Evolutionary conservation across 345 rosid species (phyloP), one percentile per base, ranked within the genome.

Genomic region (Triadica sebifera): DNA sequence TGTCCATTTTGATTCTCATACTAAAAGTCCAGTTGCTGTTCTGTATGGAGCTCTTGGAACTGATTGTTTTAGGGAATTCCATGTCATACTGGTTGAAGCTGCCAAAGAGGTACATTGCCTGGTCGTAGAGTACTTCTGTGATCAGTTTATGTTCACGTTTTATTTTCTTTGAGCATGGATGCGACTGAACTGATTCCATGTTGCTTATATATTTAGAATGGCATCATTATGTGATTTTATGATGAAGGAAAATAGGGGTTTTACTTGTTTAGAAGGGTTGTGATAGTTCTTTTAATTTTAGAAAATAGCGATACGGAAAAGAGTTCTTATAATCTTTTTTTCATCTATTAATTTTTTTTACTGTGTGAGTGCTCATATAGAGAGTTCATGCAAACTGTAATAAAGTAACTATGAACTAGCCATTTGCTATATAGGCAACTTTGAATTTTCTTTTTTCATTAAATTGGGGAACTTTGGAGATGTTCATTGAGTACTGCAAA

Each of bases 21-120:
- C 81, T 71, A 76, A 85, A 77, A 80, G 86, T 81, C 90, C 96
- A 22, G 87, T 87, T 69, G 91, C 90, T 65, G 86, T 95, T 74
- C 85, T 93, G 8, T 95, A 93, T 78, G 98, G 98, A 52, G 98
- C 99, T 78, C 91, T 93, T 80, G 98, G 93, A 76, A 90, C 94
- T 69, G 85, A 74, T 75, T 93, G 99, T 83, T 93, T 95, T 81
- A 82, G 81, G 85, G 85, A 86, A 53, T 88, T 95, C 81, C 99
- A 95, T 83, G 76, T 67, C 51, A 77, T 76, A 74, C 87, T 93
- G 66, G 85, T 80, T 81, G 82, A 84, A 78, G 94, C 97, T 61
- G 90, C 97, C 77, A 87, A 81, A 61, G 88, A 91, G 97, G 99
- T 93, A 45, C 15, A 12, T 64, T 65, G 29, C 47, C 56, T 19